Percentiles rank a stretch among this genome's conserved stretches.
These are phyloP conservation scores for Exserohilum rostratum DNA, from an alignment of 2,329 filamentous ascomycete genomes.

Conservation along the genomic window DNA sequence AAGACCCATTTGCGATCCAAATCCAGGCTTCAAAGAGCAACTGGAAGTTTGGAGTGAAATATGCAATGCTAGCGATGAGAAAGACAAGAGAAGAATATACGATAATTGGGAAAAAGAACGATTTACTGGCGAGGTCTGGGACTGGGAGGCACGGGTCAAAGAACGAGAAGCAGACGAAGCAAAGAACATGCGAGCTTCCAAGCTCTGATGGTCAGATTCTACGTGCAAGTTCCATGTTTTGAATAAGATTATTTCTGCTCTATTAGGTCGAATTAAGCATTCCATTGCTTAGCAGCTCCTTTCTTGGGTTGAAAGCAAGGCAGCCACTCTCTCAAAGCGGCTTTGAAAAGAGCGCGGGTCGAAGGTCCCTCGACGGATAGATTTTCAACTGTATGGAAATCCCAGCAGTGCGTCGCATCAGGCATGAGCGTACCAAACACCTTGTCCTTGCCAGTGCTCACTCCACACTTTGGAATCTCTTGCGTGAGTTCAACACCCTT, in stretches of 20 bases:
- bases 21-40: conserved; percentile 45
- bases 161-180: background rate
- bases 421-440: conserved; percentile 58
- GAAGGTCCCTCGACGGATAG: too few species aligned
- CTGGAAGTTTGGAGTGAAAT: conserved; percentile 37
- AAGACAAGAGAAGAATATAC: conserved; percentile 35
- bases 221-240: background rate
- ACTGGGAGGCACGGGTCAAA: conserved; percentile 38
- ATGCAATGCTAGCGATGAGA: conserved; percentile 25
- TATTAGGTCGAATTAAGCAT: background rate
- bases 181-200: background rate
- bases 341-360: conserved; percentile 48
- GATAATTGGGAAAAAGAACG: conserved; percentile 40
- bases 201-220: background rate
- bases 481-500: conserved; percentile 15
- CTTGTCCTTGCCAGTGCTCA: conserved; percentile 41
- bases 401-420: too few species aligned
- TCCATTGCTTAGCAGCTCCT: conserved; percentile 11
- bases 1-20: conserved; percentile 43
- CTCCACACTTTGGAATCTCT: conserved; percentile 44
- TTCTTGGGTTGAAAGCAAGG: conserved; percentile 47
- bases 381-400: too few species aligned
- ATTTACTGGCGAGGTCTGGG: conserved; percentile 46
- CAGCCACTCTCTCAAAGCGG: conserved; percentile 56
- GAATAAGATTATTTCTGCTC: background rate